Base-by-base conservation (phyloP, 371 early-diverging fungal genomes). In the Mortierella sp. region DNA sequence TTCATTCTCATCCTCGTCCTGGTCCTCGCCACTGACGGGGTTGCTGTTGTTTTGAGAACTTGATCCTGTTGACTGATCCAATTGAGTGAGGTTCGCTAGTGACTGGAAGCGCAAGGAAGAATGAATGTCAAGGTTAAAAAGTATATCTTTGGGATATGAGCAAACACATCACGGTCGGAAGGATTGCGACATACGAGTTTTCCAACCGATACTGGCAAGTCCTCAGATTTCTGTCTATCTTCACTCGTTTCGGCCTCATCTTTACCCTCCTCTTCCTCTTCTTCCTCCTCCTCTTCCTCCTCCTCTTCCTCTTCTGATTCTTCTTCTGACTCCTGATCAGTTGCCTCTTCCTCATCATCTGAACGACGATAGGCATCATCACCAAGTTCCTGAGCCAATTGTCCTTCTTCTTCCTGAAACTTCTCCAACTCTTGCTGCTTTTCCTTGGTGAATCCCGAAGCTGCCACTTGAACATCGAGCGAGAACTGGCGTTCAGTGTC, bases 401-500 rank as follows among this genome's bases (percentile, higher is more conserved):
- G 47, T 8, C 46, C 53, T 27, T 70, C 64, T 51, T 66, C 67
- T 53, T 79, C 72, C 79, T 82, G 79, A 83, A 86, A 84, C 79
- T 82, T 82, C 72, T 97, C 96, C 12, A 97, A 79, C 81, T 95
- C 94, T 54, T 90, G 80, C 83, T 96, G 94, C 81, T 93, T 91
- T 80, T 95, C 92, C 70, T 90, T 92, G 23, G 92, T 92, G 62
- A 98, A 98, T 14, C 98, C 98, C 79, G 93, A 94, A 14, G 98
- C 98, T 21, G 95, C 94, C 0, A 97, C 98, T 81, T 96, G 89
- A 12, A 97, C 92, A 85, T 99, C 99, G 47, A 99, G 83, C 66
- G 90, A 86, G 70, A 95, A 94, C 79, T 95, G 91, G 21, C 93
- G 83, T 66, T 93, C 88, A 13, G 91, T 84, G 64, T 97, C 96